A percentile compares a stretch with the other conserved stretches of the same genome.
phyloP scores from a whole-genome alignment of 2,329 filamentous ascomycete genomes.

The Trichoderma semiorbis region DNA sequence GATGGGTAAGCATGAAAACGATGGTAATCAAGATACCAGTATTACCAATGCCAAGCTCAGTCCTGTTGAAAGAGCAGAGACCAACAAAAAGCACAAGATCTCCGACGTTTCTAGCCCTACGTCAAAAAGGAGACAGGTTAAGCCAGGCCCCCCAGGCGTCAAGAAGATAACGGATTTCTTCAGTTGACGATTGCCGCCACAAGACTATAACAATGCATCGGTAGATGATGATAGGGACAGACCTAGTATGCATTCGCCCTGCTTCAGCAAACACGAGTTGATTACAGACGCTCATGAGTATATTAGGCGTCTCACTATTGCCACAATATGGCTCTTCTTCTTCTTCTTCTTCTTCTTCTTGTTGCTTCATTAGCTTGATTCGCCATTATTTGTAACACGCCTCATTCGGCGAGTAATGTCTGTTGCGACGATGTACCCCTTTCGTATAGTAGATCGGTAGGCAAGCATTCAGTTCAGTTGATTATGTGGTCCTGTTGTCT shows the following conservation, averaged over 20 bases:
- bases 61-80: neutral
- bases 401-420: neutral
- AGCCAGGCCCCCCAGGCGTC: neutral
- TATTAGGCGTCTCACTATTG: neutral
- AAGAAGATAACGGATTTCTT: slow-evolving; percentile 1
- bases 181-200: neutral
- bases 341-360: neutral
- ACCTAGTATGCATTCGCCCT: neutral
- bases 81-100: neutral
- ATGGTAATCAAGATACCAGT: neutral
- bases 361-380: neutral
- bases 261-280: neutral
- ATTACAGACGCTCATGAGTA: neutral
- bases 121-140: neutral
- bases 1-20: neutral
- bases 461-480: neutral
- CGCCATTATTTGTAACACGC: neutral
- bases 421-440: neutral
- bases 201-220: neutral
- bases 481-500: neutral
- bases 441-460: neutral
- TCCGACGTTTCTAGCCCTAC: neutral
- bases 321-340: neutral
- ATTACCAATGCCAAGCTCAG: neutral
- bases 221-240: neutral